phyloP scores from a whole-genome alignment of 352 stramenopile species.

The Globisporangium apiculatum region DNA sequence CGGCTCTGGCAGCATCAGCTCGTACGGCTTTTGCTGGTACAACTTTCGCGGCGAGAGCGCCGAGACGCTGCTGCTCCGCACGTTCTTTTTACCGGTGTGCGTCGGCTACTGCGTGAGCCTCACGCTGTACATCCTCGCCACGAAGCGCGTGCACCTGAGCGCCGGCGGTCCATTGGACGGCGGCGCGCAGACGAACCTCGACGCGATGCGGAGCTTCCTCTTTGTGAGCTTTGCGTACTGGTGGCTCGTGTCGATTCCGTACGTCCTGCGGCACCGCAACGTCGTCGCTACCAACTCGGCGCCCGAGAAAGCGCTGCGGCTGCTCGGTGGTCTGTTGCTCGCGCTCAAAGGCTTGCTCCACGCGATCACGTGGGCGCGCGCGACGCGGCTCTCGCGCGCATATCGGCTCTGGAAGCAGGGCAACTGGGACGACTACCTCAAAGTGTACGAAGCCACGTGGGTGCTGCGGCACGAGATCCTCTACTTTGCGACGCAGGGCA shows the following conservation, averaged over 20 bases:
- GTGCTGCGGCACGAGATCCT: conserved; percentile 77
- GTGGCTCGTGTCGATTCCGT: conserved; percentile 60
- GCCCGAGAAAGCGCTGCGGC: conserved; percentile 54
- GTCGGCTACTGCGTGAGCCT: conserved; percentile 64
- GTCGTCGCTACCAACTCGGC: conserved; percentile 45
- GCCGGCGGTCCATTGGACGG: conserved; percentile 26
- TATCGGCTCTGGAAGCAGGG: conserved; percentile 71
- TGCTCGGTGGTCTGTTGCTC: conserved; percentile 56
- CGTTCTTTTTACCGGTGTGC: conserved; percentile 53
- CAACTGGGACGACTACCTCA: conserved; percentile 84
- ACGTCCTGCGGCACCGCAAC: conserved; percentile 51
- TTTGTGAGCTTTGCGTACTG: conserved; percentile 69
- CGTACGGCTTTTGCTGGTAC: conserved; percentile 85
- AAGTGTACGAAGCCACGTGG: conserved; percentile 81
- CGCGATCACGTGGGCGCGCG: conserved; percentile 61
- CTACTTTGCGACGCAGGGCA: conserved; percentile 77
- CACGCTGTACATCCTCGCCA: conserved; percentile 63
- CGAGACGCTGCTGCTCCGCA: conserved; percentile 53
- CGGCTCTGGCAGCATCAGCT: conserved; percentile 43
- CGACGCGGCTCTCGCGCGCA: conserved; percentile 53
- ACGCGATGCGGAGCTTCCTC: conserved; percentile 72
- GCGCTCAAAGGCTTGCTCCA: conserved; percentile 57
- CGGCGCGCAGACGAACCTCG: conserved; percentile 60
- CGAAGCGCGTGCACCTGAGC: conserved; percentile 59
- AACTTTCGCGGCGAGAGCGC: conserved; percentile 28